Percentiles rank a stretch among this genome's conserved stretches.
Evolutionary conservation across 2,329 filamentous ascomycete species (phyloP).

Genomic region (Epicoccum nigrum): DNA sequence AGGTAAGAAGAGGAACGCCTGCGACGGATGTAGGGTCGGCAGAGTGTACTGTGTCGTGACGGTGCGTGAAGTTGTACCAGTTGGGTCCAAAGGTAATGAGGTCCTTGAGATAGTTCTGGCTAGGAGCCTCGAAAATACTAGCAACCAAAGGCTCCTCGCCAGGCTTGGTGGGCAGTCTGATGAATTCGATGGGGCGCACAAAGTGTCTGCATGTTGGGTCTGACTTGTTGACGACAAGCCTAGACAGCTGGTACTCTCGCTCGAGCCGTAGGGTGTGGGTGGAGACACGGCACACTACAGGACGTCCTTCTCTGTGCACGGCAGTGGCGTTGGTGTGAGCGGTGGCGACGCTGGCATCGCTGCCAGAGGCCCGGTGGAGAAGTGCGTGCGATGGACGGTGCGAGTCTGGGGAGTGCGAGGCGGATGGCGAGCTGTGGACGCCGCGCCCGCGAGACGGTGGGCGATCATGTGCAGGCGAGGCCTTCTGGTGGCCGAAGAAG

Average conservation of each 20-base stretch:
- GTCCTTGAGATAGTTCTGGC: conserved; percentile 72
- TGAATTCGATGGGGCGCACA: conserved; percentile 78
- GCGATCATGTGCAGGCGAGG: conserved; percentile 24
- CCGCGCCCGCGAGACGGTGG: conserved; percentile 35
- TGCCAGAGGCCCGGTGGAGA: conserved; percentile 44
- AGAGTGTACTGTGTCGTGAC: conserved; percentile 25
- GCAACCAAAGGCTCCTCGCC: conserved; percentile 78
- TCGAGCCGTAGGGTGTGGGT: conserved; percentile 83
- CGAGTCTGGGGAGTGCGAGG: conserved; percentile 40
- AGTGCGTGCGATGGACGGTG: conserved; percentile 34
- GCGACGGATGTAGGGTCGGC: conserved; percentile 46
- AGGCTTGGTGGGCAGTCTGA: conserved; percentile 70
- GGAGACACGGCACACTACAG: conserved; percentile 81
- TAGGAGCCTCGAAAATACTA: conserved; percentile 80
- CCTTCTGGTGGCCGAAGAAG: conserved; percentile 51
- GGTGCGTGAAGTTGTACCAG: conserved; percentile 43
- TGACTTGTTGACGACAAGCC: conserved; percentile 70
- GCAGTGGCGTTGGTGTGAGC: conserved; percentile 55
- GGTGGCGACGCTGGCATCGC: conserved; percentile 45
- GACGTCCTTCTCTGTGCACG: conserved; percentile 45
- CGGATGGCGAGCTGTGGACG: conserved; percentile 29
- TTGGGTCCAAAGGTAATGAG: conserved; percentile 77
- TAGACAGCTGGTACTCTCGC: conserved; percentile 83
- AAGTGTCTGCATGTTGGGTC: conserved; percentile 79
- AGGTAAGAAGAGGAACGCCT: conserved; percentile 73